phyloP scores from a whole-genome alignment of 2,329 filamentous ascomycete species.

The Sclerotiophoma versabilis region DNA sequence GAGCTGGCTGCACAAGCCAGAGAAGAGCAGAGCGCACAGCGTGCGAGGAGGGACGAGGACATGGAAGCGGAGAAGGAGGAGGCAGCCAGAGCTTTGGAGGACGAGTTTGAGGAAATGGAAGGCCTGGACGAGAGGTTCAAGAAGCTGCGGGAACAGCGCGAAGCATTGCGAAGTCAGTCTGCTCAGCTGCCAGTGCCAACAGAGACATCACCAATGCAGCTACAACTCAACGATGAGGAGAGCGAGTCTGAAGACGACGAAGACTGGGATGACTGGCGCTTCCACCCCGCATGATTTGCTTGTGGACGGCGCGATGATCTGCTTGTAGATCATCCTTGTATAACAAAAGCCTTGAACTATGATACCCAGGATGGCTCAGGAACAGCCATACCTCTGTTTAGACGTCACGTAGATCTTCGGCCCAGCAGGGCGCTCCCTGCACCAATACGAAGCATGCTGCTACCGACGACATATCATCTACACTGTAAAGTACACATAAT shows the following conservation, averaged over 20 bases:
- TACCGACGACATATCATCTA: not conserved
- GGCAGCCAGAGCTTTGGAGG: slow-evolving; percentile 53
- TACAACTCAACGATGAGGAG: slow-evolving; percentile 29
- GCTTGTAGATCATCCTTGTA: slow-evolving; percentile 3
- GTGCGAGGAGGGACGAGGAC: slow-evolving; percentile 53
- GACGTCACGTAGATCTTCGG: slow-evolving; percentile 4
- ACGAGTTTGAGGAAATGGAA: slow-evolving; percentile 61
- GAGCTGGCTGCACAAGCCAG: slow-evolving; percentile 56
- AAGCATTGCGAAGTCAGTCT: slow-evolving; percentile 48
- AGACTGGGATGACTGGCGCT: slow-evolving; percentile 50
- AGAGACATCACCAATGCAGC: slow-evolving; percentile 8
- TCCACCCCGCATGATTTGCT: slow-evolving; percentile 41
- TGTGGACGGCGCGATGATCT: slow-evolving; percentile 2
- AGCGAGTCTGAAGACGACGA: slow-evolving; percentile 47
- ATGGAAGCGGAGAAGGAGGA: slow-evolving; percentile 58
- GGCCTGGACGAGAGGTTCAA: slow-evolving; percentile 55
- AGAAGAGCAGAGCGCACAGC: slow-evolving; percentile 54
- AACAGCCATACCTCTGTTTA: not conserved
- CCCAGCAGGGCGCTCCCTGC: slow-evolving; percentile 11
- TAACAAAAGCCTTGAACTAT: slow-evolving; percentile 6
- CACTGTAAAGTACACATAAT: not conserved
- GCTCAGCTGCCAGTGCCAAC: slow-evolving; percentile 14
- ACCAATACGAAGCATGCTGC: slow-evolving; percentile 4
- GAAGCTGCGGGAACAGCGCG: slow-evolving; percentile 55
- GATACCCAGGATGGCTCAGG: slow-evolving; percentile 13